Base-by-base conservation (phyloP, 148 eudicot genomes). In the Suaeda aralocaspica region DNA sequence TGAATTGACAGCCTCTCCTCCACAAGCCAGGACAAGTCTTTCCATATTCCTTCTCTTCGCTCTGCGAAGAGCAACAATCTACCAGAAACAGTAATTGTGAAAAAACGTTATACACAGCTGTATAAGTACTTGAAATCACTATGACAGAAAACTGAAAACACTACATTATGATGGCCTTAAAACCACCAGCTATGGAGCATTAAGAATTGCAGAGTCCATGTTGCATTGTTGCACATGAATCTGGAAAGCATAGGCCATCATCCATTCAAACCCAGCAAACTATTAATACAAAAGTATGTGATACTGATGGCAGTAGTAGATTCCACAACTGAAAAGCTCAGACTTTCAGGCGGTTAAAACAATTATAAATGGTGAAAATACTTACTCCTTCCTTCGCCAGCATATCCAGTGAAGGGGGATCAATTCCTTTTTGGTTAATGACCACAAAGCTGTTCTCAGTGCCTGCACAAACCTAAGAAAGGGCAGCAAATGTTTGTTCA, bases 1-100 rank as follows among this genome's bases (percentile, higher is more conserved):
- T 21, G 96, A 93, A 69, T 90, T 88, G 42, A 93, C 86, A 71
- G 94, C 95, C 71, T 93, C 98, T 65, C 98, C 98, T 69, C 98
- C 98, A 78, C 98, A 93, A 70, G 98, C 96, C 86, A 93, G 84
- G 69, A 93, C 85, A 81, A 93, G 78, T 12, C 98, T 83, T 82
- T 93, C 98, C 98, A 93, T 93, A 74, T 93, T 93, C 74, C 96
- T 88, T 75, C 88, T 87, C 79, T 93, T 93, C 21, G 98, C 98
- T 85, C 98, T 88, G 53, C 96, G 82, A 50, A 93, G 88, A 34
- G 95, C 96, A 78, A 90, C 78, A 66, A 93, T 90, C 98, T 93
- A 71, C 45, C 44, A 72, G 51, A 64, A 50, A n/a, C 18, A 33
- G n/a, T n/a, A 25, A 1, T 52, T 42, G 73, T 72, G 18, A 75